phyloP scores from a whole-genome alignment of 2,329 filamentous ascomycete genomes.

The Sporothrix pallida region DNA sequence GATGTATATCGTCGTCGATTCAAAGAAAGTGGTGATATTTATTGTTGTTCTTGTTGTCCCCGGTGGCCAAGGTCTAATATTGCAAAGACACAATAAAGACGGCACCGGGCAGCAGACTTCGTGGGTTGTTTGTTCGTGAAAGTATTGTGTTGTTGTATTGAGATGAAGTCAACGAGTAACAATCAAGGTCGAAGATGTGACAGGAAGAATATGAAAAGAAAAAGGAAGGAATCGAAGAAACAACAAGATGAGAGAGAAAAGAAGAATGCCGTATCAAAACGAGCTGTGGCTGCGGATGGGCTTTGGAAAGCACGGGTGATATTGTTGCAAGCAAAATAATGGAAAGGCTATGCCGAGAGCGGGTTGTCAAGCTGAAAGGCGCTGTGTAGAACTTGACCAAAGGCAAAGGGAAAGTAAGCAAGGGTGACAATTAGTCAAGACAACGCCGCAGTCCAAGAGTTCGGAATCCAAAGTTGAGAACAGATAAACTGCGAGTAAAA shows the following conservation, averaged over 20 bases:
- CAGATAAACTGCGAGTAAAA: not conserved
- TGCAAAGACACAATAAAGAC: constrained; percentile 18
- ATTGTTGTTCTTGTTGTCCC: constrained; percentile 1
- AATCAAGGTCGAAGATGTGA: not conserved
- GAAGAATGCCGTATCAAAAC: not conserved
- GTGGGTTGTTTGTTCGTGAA: not conserved
- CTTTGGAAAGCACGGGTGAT: not conserved
- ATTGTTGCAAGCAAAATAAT: constrained; percentile 4
- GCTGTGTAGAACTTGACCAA: not conserved
- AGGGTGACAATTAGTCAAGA: not conserved
- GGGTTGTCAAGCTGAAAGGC: constrained; percentile 1
- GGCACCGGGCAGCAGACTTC: constrained; percentile 5
- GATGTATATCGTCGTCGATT: not conserved
- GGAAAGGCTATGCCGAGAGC: not conserved
- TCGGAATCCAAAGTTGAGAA: too few species aligned
- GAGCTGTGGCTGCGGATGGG: not conserved
- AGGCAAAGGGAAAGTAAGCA: not conserved
- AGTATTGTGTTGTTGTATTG: not conserved
- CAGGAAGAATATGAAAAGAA: not conserved
- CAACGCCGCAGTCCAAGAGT: not conserved
- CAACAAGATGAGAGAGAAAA: not conserved
- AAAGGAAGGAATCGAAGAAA: not conserved
- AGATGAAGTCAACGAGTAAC: not conserved
- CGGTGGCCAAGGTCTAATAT: constrained; percentile 27
- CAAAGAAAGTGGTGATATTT: not conserved